These are phyloP conservation scores for Lachancea lanzarotensis DNA, from an alignment of 805 yeast genomes.

Conservation along the genomic window DNA sequence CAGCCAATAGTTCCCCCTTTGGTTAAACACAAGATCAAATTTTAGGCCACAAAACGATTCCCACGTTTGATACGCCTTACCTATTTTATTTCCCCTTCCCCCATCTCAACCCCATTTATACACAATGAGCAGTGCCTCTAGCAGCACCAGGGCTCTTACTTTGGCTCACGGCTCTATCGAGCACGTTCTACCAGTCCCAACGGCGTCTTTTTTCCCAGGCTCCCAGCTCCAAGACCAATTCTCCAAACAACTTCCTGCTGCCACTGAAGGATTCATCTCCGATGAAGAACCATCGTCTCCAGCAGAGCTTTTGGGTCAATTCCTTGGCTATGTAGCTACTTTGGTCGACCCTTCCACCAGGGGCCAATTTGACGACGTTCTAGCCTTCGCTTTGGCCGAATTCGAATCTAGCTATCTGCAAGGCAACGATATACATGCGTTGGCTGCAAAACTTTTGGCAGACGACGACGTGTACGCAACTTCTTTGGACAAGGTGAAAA, in stretches of 20 bases:
- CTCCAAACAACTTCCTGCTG: constrained; percentile 64
- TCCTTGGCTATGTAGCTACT: constrained; percentile 65
- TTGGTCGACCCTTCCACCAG: constrained; percentile 38
- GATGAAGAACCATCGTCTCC: constrained; percentile 86
- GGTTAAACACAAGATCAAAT: no score
- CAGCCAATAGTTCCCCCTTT: no score
- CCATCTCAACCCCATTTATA: not conserved
- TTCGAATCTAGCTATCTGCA: constrained; percentile 75
- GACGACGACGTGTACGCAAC: constrained; percentile 56
- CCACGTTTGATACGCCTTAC: no score
- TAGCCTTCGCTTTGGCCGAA: constrained; percentile 65
- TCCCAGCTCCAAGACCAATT: constrained; percentile 87
- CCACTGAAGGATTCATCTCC: constrained; percentile 76
- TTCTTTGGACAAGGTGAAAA: constrained; percentile 61
- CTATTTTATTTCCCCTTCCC: not conserved
- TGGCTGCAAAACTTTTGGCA: constrained; percentile 63
- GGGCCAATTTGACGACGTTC: constrained; percentile 60
- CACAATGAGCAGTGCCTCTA: constrained; percentile 29
- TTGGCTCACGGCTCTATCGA: constrained; percentile 83
- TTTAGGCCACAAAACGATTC: no score
- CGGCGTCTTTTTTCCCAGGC: constrained; percentile 68
- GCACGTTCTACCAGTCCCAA: constrained; percentile 81
- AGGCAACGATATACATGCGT: constrained; percentile 78
- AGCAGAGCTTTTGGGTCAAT: constrained; percentile 76
- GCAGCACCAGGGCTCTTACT: constrained; percentile 64